Percentiles rank a stretch among this genome's conserved stretches.
phyloP scores from a whole-genome alignment of 352 stramenopile genomes.

The Globisporangium parvum region DNA sequence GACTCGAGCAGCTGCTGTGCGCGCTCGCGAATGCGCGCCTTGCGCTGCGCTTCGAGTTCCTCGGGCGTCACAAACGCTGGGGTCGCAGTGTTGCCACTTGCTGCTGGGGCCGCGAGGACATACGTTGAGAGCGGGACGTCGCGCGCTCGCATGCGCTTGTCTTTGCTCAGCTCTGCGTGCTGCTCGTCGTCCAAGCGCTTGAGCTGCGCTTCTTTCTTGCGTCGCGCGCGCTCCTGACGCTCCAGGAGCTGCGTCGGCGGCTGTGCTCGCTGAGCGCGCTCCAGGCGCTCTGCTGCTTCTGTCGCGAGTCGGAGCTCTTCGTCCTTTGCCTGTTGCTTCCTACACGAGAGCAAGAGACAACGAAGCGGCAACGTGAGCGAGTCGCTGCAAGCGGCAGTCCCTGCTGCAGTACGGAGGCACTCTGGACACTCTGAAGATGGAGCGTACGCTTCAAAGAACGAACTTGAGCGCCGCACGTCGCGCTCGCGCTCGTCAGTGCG shows the following conservation, averaged over 20 bases:
- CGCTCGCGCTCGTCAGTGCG: constrained; percentile 10
- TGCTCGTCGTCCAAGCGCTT: constrained; percentile 27
- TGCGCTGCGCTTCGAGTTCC: constrained; percentile 31
- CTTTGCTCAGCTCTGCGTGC: constrained; percentile 25
- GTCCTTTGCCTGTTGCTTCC: constrained; percentile 38
- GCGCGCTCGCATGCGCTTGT: constrained; percentile 38
- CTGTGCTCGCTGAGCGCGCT: constrained; percentile 34
- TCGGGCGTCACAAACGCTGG: constrained; percentile 6
- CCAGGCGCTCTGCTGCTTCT: constrained; percentile 26
- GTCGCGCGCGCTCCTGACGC: constrained; percentile 31
- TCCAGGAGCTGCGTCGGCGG: constrained; percentile 50
- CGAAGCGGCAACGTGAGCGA: neutral
- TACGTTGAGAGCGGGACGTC: constrained; percentile 55
- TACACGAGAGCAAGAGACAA: constrained; percentile 2
- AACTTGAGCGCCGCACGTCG: constrained; percentile 27
- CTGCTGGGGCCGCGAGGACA: constrained; percentile 10
- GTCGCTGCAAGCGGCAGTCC: neutral
- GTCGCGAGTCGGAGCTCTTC: constrained; percentile 23
- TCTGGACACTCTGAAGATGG: neutral
- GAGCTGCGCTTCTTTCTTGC: constrained; percentile 37
- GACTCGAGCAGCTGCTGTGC: constrained; percentile 36
- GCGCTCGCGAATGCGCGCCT: constrained; percentile 45
- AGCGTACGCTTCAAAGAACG: constrained; percentile 50
- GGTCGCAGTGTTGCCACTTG: constrained; percentile 10
- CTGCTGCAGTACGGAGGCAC: neutral